Conservation (phyloP, 176 grass and related monocot genomes). For the Lolium rigidum region DNA sequence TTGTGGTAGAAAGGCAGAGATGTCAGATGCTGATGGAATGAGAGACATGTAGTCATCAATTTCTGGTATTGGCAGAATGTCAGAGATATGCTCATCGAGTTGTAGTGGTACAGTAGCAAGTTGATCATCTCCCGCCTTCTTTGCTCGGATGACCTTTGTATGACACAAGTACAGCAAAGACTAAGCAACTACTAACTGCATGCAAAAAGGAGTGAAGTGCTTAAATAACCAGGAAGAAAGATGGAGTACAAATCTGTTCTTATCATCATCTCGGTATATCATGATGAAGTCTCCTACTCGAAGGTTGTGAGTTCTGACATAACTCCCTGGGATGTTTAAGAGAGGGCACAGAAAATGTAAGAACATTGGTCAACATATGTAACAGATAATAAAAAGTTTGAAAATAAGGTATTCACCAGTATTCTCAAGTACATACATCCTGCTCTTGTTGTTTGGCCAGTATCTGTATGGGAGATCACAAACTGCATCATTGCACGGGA, state of each 20-base stretch:
- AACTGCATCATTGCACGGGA: slow-evolving; percentile 32
- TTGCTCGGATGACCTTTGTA: slow-evolving; percentile 81
- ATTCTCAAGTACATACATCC: slow-evolving; percentile 99
- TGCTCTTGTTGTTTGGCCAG: slow-evolving; percentile 98
- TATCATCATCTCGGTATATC: slow-evolving; percentile 89
- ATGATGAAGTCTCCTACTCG: slow-evolving; percentile 85
- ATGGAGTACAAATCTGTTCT: slow-evolving; percentile 71
- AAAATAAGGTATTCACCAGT: slow-evolving; percentile 56
- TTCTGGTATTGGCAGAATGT: slow-evolving; percentile 40
- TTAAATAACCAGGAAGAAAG: slow-evolving; percentile 8
- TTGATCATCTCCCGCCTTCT: slow-evolving; percentile 57
- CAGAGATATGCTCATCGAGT: slow-evolving; percentile 40
- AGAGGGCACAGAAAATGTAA: slow-evolving; percentile 31
- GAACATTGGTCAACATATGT: neutral
- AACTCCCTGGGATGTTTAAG: slow-evolving; percentile 62
- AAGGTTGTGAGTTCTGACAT: slow-evolving; percentile 75
- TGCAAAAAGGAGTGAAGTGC: neutral
- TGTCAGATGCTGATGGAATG: slow-evolving; percentile 44
- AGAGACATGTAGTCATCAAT: slow-evolving; percentile 35
- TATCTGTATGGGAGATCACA: slow-evolving; percentile 57
- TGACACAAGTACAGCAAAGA: slow-evolving; percentile 11
- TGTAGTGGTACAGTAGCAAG: slow-evolving; percentile 36
- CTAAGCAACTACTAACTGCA: slow-evolving; percentile 5
- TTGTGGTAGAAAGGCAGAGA: slow-evolving; percentile 46
- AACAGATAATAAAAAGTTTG: neutral